These are phyloP conservation scores for Blastobotrys apis DNA, from an alignment of 1,139 yeast genomes.

Conservation along the genomic window DNA sequence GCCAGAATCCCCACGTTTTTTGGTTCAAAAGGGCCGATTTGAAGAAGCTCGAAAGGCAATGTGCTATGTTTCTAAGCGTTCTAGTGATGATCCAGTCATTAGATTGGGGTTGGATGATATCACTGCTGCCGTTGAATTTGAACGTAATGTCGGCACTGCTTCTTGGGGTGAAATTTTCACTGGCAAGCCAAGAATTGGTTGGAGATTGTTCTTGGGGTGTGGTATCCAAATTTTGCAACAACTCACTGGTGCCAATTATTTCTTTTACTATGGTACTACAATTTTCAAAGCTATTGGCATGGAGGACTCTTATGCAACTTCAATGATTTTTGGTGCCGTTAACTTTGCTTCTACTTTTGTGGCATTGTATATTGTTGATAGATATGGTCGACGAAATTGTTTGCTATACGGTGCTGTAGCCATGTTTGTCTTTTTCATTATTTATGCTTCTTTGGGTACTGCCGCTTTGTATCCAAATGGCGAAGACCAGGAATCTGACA, in stretches of 20 bases:
- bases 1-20: conserved; percentile 79
- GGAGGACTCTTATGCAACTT: conserved; percentile 58
- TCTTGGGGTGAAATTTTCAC: conserved; percentile 60
- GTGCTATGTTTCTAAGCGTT: conserved; percentile 59
- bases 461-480: conserved; percentile 55
- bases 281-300: conserved; percentile 74
- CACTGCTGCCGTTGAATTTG: conserved; percentile 59
- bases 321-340: conserved; percentile 72
- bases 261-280: conserved; percentile 77
- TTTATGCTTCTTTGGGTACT: conserved; percentile 68
- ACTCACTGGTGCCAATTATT: conserved; percentile 74
- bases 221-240: conserved; percentile 68
- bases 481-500: conserved; percentile 46
- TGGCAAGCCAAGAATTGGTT: conserved; percentile 62
- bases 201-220: conserved; percentile 61
- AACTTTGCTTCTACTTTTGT: conserved; percentile 72
- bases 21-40: conserved; percentile 46
- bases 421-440: conserved; percentile 61
- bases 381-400: conserved; percentile 65
- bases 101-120: conserved; percentile 56
- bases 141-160: conserved; percentile 58
- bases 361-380: conserved; percentile 63
- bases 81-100: conserved; percentile 55
- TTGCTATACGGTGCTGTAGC: conserved; percentile 59
- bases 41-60: conserved; percentile 59